phyloP scores from a whole-genome alignment of 2,329 filamentous ascomycete genomes.

The Harringtonia lauricola region DNA sequence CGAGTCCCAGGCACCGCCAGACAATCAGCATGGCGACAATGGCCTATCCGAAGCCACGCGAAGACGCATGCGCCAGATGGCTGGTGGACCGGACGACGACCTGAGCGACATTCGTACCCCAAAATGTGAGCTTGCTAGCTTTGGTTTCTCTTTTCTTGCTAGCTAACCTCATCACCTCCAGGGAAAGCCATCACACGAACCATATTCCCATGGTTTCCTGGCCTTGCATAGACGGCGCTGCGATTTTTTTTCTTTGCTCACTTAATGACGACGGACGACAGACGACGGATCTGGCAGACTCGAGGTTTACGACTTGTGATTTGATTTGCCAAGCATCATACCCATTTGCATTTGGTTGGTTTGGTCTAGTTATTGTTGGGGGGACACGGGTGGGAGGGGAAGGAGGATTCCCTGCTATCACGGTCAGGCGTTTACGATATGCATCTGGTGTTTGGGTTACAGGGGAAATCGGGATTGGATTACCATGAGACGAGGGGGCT shows the following conservation, averaged over 20 bases:
- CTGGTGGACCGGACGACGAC: constrained; percentile 12
- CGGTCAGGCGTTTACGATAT: no score
- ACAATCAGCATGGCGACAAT: not conserved
- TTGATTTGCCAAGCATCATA: constrained; percentile 5
- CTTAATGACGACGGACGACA: no score
- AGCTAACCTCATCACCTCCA: not conserved
- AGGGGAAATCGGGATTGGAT: no score
- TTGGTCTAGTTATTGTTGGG: not conserved
- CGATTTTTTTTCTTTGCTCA: not conserved
- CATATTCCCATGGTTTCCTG: constrained; percentile 7
- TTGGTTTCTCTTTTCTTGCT: not conserved
- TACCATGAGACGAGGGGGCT: no score
- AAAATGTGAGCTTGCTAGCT: constrained; percentile 7
- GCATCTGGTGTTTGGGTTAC: no score
- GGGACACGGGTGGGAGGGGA: no score
- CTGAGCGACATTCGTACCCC: constrained; percentile 10
- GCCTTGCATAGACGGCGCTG: not conserved
- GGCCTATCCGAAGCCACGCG: constrained; percentile 10
- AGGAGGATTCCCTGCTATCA: no score
- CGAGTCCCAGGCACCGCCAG: not conserved
- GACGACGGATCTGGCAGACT: no score
- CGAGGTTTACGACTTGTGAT: no score
- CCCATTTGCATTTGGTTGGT: constrained; percentile 8
- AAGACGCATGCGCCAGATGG: constrained; percentile 19
- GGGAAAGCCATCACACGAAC: constrained; percentile 11